Conservation (phyloP, 306 rosid species). For the Cucurbita argyrosperma region DNA sequence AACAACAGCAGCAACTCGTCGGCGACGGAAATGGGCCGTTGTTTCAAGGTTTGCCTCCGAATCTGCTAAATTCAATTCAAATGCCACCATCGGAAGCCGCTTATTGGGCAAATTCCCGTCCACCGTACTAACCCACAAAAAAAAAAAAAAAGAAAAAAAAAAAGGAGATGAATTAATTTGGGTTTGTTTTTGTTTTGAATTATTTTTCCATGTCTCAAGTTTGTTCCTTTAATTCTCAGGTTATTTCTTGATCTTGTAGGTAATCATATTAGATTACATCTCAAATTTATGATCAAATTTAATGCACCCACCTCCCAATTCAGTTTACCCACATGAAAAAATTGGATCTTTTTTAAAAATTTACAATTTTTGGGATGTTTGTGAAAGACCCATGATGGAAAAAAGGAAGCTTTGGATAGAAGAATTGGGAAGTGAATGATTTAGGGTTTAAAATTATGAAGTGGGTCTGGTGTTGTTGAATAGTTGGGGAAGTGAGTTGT, state of each 20-base stretch:
- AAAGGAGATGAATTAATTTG: not conserved
- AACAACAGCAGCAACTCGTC: conserved; percentile 28
- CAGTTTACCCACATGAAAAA: not conserved
- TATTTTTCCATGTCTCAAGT: not conserved
- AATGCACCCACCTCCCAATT: not conserved
- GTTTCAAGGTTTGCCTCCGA: conserved; percentile 64
- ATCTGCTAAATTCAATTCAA: conserved; percentile 72
- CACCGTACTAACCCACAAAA: conserved; percentile 40
- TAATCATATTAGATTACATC: conserved; percentile 1
- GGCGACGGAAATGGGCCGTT: conserved; percentile 50
- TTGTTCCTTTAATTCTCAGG: not conserved
- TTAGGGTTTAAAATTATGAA: not conserved
- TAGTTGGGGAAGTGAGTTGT: no score
- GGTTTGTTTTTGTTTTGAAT: not conserved
- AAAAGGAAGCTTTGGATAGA: not conserved
- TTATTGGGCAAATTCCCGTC: conserved; percentile 64
- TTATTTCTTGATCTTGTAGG: not conserved
- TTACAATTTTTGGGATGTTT: not conserved
- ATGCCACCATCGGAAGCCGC: conserved; percentile 64
- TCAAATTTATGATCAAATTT: not conserved
- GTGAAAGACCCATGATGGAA: not conserved
- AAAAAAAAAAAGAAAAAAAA: not conserved
- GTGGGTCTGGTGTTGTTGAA: not conserved
- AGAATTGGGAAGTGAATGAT: not conserved
- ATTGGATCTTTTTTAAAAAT: not conserved